A percentile compares a stretch with the other conserved stretches of the same genome.
These are phyloP conservation scores for Wilhelminamyces savonicus DNA, from an alignment of 805 yeast genomes.

Conservation along the genomic window DNA sequence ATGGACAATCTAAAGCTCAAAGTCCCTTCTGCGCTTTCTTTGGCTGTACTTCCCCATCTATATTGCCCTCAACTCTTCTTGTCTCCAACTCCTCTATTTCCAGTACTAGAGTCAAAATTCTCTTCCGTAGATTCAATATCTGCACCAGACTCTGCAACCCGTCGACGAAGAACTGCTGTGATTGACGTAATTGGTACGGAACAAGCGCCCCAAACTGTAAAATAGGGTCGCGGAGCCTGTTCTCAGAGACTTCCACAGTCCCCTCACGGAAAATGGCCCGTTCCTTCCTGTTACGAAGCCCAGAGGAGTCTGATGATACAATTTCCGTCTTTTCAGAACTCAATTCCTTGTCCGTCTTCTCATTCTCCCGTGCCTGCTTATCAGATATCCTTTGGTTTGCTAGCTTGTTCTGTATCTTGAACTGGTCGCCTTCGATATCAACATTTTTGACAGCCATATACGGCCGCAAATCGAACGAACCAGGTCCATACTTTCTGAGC, in stretches of 20 bases:
- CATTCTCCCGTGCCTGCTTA: neutral
- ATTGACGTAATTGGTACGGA: constrained; percentile 31
- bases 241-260: too few relatives aligned
- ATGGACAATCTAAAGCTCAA: too few relatives aligned
- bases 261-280: too few relatives aligned
- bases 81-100: constrained; percentile 7
- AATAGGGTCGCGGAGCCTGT: constrained; percentile 9
- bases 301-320: too few relatives aligned
- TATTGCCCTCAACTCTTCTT: too few relatives aligned
- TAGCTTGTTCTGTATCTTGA: neutral
- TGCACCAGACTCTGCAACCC: constrained; percentile 21
- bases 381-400: too few relatives aligned
- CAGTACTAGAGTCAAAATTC: constrained; percentile 8
- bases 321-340: too few relatives aligned
- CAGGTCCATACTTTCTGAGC: constrained; percentile 29
- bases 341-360: too few relatives aligned
- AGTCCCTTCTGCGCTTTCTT: too few relatives aligned
- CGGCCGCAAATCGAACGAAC: constrained; percentile 34
- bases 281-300: too few relatives aligned
- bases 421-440: constrained; percentile 2
- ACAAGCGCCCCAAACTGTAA: constrained; percentile 45
- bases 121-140: constrained; percentile 12
- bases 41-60: too few relatives aligned
- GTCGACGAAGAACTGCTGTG: constrained; percentile 30
- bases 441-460: constrained; percentile 19